Evolutionary conservation across 2,329 filamentous ascomycete species (phyloP).

Genomic region (Magnaporthales sp.): DNA sequence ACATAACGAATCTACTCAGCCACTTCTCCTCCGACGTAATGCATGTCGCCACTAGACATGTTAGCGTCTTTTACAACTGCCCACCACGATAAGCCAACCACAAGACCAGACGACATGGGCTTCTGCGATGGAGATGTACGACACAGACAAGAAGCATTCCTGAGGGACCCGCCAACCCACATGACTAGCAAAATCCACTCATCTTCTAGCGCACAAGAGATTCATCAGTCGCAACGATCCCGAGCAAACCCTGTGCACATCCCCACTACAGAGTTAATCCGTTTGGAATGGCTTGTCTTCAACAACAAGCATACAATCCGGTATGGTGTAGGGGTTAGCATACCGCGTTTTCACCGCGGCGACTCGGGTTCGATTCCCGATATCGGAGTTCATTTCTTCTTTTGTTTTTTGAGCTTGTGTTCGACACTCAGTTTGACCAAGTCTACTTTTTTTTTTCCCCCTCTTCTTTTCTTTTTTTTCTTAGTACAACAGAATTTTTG

Average conservation of each 20-base stretch:
- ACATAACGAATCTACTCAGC: neutral
- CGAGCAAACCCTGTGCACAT: too few relatives aligned
- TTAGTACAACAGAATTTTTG: neutral
- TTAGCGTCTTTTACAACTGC: neutral
- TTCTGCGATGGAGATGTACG: neutral
- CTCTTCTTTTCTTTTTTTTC: neutral
- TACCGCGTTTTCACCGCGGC: constrained; percentile 11
- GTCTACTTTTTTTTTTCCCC: neutral
- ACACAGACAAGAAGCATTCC: neutral
- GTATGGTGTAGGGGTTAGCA: constrained; percentile 12
- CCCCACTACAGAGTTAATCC: too few relatives aligned
- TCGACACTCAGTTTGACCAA: neutral
- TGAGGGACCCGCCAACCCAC: neutral
- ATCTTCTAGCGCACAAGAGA: neutral
- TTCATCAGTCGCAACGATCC: neutral
- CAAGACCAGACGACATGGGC: neutral
- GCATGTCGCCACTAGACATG: neutral
- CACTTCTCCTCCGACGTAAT: too few relatives aligned
- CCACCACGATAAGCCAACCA: too few relatives aligned
- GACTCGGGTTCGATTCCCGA: constrained; percentile 12
- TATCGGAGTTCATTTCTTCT: constrained; percentile 6
- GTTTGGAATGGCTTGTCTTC: neutral
- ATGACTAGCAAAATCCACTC: neutral
- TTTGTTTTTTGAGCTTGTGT: neutral
- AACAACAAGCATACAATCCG: neutral